Base-by-base conservation (phyloP, 768 basidiomycete genomes). In the Lactifluus hygrophoroides region DNA sequence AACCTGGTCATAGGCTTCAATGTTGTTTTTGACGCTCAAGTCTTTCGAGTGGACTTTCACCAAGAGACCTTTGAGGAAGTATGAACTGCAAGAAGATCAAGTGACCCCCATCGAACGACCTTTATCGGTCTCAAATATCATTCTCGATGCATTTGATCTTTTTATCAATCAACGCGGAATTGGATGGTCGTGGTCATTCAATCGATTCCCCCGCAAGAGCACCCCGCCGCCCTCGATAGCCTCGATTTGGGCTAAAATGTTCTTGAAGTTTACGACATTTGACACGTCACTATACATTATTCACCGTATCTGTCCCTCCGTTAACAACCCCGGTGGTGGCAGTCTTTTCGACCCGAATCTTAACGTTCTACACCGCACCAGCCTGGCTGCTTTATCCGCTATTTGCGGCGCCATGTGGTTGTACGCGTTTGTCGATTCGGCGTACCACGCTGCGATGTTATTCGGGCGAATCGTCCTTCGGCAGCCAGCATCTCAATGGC, bases 401-500 rank as follows among this genome's bases (percentile, higher is more conserved):
- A 30, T 60, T 27, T 34, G 49, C 44, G 40, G 49, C 11, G 60
- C 53, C 19, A 23, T 59, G 27, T 53, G 52, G 52, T 37, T 62
- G 13, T 61, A 61, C 28, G n/a, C 45, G 44, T 11, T 60, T 5
- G 44, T 66, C 45, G 56, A 59, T 30, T 55, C 63, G 56, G 11
- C 53, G 47, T 71, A 72, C 49, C 56, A 66, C 23, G 14, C 69
- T 53, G 49, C 57, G 21, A 68, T 63, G 5, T 23, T 71, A 38
- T n/a, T 63, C 13, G 64, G 66, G 38, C 40, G 73, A 27, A 37
- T 67, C 23, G n/a, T 74, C 16, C 49, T 75, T 2, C 60, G 67
- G 23, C 67, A 72, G 35, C 58, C 69, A 1, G 68, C 70, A 5
- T 51, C 62, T 3, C 62, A 65, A 32, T 75, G 72, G 68, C 75